These are phyloP conservation scores for Cystofilobasidium macerans DNA, from an alignment of 768 basidiomycete genomes.

Conservation along the genomic window DNA sequence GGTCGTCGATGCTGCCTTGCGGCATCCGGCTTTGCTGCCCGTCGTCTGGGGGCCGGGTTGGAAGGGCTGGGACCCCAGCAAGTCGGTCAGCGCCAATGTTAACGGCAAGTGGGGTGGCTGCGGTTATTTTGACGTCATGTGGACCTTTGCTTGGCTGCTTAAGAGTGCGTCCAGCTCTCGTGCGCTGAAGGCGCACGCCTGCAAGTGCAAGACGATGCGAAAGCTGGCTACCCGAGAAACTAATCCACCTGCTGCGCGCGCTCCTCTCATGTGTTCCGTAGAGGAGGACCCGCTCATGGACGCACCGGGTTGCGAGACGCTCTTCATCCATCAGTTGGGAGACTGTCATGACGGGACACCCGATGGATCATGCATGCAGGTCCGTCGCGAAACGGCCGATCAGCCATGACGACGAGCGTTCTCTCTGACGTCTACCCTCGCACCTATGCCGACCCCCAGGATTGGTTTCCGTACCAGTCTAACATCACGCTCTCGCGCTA, in stretches of 20 bases:
- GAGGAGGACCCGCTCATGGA: constrained; percentile 25
- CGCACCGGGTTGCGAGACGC: constrained; percentile 20
- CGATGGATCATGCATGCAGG: constrained; percentile 19
- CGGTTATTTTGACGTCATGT: constrained; percentile 25
- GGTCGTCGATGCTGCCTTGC: constrained; percentile 24
- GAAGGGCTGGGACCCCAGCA: constrained; percentile 16
- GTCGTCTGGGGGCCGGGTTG: constrained; percentile 24
- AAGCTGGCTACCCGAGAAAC: too few species aligned
- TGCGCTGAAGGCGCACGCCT: not conserved
- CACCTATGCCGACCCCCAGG: not conserved
- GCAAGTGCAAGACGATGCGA: too few species aligned
- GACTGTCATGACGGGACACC: constrained; percentile 25
- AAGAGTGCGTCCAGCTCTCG: constrained; percentile 1
- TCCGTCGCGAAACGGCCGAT: too few species aligned
- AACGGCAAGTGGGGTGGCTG: constrained; percentile 22
- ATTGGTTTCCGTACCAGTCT: constrained; percentile 24
- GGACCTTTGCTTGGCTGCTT: constrained; percentile 23
- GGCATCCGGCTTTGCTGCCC: constrained; percentile 17
- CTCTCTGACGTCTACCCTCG: not conserved
- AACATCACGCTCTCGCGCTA: constrained; percentile 24
- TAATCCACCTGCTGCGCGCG: too few species aligned
- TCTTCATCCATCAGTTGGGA: constrained; percentile 21
- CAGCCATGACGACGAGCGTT: not conserved
- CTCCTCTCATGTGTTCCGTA: not conserved
- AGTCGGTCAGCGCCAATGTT: constrained; percentile 11